Conservation (phyloP, 305 asterid genomes). For the Ilex paraguariensis region DNA sequence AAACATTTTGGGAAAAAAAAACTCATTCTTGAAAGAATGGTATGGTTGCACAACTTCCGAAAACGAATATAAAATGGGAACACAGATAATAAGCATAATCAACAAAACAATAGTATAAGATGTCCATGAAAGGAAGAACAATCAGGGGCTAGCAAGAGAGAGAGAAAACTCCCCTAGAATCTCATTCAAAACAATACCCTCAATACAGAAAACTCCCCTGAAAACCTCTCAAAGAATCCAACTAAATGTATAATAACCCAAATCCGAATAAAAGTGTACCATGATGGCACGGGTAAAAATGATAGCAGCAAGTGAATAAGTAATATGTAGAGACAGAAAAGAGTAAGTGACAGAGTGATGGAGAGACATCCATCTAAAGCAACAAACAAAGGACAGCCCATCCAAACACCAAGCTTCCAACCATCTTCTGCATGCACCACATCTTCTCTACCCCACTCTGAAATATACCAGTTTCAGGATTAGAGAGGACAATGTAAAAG, state of each 20-base stretch:
- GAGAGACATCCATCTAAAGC: constrained; percentile 23
- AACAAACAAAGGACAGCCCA: constrained; percentile 30
- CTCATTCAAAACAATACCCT: constrained; percentile 18
- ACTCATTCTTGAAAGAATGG: too few relatives aligned
- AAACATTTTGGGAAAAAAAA: too few relatives aligned
- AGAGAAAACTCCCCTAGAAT: constrained; percentile 3
- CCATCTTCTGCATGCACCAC: constrained; percentile 23
- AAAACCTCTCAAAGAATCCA: constrained; percentile 46
- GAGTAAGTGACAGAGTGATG: not conserved
- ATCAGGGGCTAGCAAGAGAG: not conserved
- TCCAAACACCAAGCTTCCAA: constrained; percentile 34
- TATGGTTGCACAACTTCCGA: too few relatives aligned
- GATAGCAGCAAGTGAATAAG: constrained; percentile 19
- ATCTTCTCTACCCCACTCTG: constrained; percentile 60
- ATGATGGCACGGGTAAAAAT: constrained; percentile 14
- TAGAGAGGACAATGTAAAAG: too few relatives aligned
- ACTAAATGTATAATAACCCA: constrained; percentile 34
- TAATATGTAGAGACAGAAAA: constrained; percentile 7
- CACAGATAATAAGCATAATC: too few relatives aligned
- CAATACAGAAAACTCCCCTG: constrained; percentile 29
- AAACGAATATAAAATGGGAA: too few relatives aligned
- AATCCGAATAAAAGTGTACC: constrained; percentile 14
- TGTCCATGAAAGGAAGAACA: too few relatives aligned
- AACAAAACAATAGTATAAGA: too few relatives aligned
- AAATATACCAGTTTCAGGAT: constrained; percentile 1